Conservation (phyloP, 2,329 filamentous ascomycete genomes). For the Fusarium sp. region DNA sequence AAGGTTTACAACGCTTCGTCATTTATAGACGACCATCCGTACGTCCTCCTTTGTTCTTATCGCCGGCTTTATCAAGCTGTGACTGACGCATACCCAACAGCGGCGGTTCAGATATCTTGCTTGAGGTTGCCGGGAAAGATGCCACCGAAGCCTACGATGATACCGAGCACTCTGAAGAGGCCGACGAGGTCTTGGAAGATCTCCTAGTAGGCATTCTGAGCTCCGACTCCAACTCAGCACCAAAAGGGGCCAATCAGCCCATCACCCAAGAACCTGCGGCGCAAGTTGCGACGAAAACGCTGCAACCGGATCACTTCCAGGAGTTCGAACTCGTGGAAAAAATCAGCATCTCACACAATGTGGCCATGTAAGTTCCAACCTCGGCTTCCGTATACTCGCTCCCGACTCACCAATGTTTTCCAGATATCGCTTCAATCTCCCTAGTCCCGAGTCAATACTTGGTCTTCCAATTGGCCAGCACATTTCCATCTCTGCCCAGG, state of each 20-base stretch:
- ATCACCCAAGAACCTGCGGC: constrained; percentile 65
- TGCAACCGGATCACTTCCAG: constrained; percentile 89
- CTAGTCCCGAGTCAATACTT: constrained; percentile 80
- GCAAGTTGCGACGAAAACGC: constrained; percentile 65
- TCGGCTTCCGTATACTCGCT: constrained; percentile 76
- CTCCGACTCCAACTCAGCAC: constrained; percentile 55
- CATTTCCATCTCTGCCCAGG: constrained; percentile 88
- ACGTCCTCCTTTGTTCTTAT: constrained; percentile 1
- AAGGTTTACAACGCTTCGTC: constrained; percentile 13
- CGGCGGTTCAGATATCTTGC: constrained; percentile 15
- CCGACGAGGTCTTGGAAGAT: constrained; percentile 13
- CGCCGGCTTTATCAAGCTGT: background rate
- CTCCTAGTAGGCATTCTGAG: constrained; percentile 7
- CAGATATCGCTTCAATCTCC: constrained; percentile 91
- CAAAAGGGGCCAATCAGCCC: background rate
- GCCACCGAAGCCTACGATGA: constrained; percentile 19
- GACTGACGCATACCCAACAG: constrained; percentile 5
- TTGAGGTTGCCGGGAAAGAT: constrained; percentile 27
- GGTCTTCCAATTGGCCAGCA: constrained; percentile 97
- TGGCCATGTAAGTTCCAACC: constrained; percentile 79
- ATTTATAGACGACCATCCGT: constrained; percentile 15
- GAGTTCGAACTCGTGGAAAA: constrained; percentile 94
- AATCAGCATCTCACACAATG: constrained; percentile 95
- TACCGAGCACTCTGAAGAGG: constrained; percentile 18
- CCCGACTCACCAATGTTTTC: background rate